Evolutionary conservation across 106 monocot genomes (phyloP).

Genomic region (Acorus calamus): DNA sequence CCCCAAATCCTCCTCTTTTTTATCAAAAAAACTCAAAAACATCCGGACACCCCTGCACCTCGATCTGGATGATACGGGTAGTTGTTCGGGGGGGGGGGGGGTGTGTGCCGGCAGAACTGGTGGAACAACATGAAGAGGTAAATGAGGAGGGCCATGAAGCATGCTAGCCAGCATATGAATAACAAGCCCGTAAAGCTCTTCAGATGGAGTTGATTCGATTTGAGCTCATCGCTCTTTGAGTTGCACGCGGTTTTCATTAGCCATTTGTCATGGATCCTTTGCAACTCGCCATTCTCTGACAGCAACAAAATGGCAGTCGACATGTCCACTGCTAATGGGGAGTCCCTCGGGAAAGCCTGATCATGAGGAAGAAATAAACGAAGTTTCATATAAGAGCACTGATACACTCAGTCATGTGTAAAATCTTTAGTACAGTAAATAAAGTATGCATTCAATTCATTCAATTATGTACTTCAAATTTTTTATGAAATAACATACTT

Average conservation of each 20-base stretch:
- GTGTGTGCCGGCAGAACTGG: slow-evolving; percentile 40
- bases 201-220: slow-evolving; percentile 38
- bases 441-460: not conserved
- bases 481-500: no score
- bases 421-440: not conserved
- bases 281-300: slow-evolving; percentile 86
- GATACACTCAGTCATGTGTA: not conserved
- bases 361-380: not conserved
- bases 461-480: not conserved
- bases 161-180: slow-evolving; percentile 57
- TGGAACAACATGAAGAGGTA: slow-evolving; percentile 27
- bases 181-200: slow-evolving; percentile 63
- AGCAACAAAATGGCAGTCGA: slow-evolving; percentile 69
- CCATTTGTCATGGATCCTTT: slow-evolving; percentile 76
- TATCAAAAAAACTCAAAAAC: slow-evolving; percentile 52
- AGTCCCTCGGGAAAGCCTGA: slow-evolving; percentile 70
- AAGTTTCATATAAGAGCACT: no score
- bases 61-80: slow-evolving; percentile 10
- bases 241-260: slow-evolving; percentile 26
- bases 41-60: slow-evolving; percentile 10
- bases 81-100: not conserved
- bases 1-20: slow-evolving; percentile 25
- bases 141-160: slow-evolving; percentile 44
- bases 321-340: slow-evolving; percentile 60
- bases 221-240: slow-evolving; percentile 30